phyloP scores from a whole-genome alignment of 768 basidiomycete species.

The Leucosporidium scottii region DNA sequence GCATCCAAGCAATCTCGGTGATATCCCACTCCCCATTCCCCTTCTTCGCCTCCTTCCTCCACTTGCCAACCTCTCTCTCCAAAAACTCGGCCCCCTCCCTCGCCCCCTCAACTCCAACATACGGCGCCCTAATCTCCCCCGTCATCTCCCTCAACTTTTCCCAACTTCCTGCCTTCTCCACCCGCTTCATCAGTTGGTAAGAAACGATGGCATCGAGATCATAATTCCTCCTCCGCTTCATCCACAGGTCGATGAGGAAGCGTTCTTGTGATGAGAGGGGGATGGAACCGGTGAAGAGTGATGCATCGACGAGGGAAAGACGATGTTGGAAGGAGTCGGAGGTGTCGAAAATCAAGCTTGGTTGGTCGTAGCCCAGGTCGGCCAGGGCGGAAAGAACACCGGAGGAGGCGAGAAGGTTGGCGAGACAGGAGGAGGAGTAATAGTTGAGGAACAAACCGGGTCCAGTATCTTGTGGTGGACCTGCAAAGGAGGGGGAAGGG shows the following conservation, averaged over 20 bases:
- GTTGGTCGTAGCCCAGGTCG: neutral
- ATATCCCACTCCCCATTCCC: slow-evolving; percentile 2
- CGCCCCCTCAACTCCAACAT: slow-evolving; percentile 4
- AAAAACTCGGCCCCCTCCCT: slow-evolving; percentile 5
- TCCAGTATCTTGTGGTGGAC: neutral
- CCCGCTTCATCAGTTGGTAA: slow-evolving; percentile 7
- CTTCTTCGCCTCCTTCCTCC: slow-evolving; percentile 4
- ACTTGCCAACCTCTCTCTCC: neutral
- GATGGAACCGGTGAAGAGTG: neutral
- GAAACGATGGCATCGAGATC: neutral
- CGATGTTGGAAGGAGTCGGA: slow-evolving; percentile 7
- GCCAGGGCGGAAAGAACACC: neutral
- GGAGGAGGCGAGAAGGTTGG: neutral
- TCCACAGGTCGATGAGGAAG: slow-evolving; percentile 5
- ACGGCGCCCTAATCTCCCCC: slow-evolving; percentile 9
- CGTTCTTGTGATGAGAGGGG: neutral
- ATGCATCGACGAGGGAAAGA: slow-evolving; percentile 2
- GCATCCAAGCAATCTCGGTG: slow-evolving; percentile 8
- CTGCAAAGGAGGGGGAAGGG: neutral
- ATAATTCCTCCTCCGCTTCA: neutral
- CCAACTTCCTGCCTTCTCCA: neutral
- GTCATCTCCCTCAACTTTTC: neutral
- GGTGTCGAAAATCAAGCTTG: slow-evolving; percentile 1
- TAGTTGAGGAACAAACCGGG: slow-evolving; percentile 8
- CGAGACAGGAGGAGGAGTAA: neutral